Base-by-base conservation (phyloP, 371 early-diverging fungal species). In the Amoeboaphelidium occidentale region DNA sequence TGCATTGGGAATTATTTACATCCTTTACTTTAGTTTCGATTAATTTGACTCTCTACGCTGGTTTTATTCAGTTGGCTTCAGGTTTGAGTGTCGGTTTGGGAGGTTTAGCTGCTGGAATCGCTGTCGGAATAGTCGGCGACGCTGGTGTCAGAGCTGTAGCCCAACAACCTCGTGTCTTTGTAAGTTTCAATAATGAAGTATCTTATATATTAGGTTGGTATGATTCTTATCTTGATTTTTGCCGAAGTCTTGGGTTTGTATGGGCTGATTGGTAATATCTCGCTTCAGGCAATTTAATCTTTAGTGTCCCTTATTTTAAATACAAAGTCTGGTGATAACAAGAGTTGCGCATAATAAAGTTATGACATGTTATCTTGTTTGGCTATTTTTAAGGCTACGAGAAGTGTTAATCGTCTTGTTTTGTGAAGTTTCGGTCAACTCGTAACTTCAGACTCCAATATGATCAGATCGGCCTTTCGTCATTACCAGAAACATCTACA, bases 91-190 rank as follows among this genome's bases (percentile, higher is more conserved):
- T 90, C 47, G 97, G 97, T 50, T 71, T 89, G 55, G 70, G 80
- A 24, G 89, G 93, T 46, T 63, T 97, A 53, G 91, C 88, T 27
- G 91, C 93, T 48, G 97, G 94, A 49, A 91, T 83, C 63, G 82
- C 90, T 52, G 86, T 97, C 61, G 97, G 97, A 53, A 74, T 92
- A 52, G 89, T 90, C 45, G 97, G 94, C 63, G 97, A 97, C 60
- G 81, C 85, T 53, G 66, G 74, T 64, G 81, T 82, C 26, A 73
- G 84, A 47, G 84, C 78, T 25, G 72, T 71, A 56, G 79, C 79
- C 48, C 81, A 83, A 62, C 80, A 84, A 64, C 77, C 76, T 41
- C 66, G 78, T 44, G 63, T 83, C 44, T 86, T 77, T 51, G 81
- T 83, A 20, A 74, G 78, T 43, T 79, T 83, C 78, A 39, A 32